Evolutionary conservation across 2,329 filamentous ascomycete genomes (phyloP).

Genomic region (Chrysoporthe puriensis): DNA sequence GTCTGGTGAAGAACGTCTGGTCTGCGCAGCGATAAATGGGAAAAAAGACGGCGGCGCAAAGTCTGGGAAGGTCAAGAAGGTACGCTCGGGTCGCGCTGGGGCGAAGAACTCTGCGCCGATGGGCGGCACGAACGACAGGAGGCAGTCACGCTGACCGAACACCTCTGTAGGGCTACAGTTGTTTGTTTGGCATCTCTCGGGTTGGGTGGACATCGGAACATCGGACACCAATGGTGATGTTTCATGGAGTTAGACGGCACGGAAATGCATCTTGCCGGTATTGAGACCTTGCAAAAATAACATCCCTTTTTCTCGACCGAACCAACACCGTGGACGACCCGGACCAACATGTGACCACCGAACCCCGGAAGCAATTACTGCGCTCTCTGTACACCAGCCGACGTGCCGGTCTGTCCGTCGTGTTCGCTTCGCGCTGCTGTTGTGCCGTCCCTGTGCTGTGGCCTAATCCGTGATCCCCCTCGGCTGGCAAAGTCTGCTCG

Average conservation of each 20-base stretch:
- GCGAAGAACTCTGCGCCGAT: not conserved
- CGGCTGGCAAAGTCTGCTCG: slow-evolving; percentile 63
- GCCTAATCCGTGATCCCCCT: slow-evolving; percentile 9
- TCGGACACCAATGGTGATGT: slow-evolving; percentile 27
- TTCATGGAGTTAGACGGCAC: slow-evolving; percentile 31
- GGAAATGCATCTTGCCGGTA: slow-evolving; percentile 30
- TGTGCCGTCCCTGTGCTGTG: not conserved
- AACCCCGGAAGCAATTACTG: not conserved
- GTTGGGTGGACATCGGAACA: slow-evolving; percentile 29
- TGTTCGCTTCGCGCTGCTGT: not conserved
- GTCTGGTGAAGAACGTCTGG: slow-evolving; percentile 97
- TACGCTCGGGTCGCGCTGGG: slow-evolving; percentile 5
- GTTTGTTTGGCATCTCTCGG: slow-evolving; percentile 28
- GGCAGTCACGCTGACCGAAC: slow-evolving; percentile 11
- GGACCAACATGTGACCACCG: slow-evolving; percentile 20
- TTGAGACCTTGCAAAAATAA: slow-evolving; percentile 29
- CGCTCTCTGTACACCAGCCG: not conserved
- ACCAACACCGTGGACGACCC: slow-evolving; percentile 16
- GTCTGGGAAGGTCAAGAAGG: slow-evolving; percentile 33
- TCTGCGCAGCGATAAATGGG: slow-evolving; percentile 66
- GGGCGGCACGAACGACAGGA: not conserved
- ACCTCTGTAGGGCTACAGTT: slow-evolving; percentile 24
- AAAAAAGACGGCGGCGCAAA: slow-evolving; percentile 28
- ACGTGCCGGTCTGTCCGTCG: not conserved
- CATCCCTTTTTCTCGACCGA: slow-evolving; percentile 25